A percentile compares a stretch with the other conserved stretches of the same genome.
These are phyloP conservation scores for Boletus vermiculosoides DNA, from an alignment of 768 basidiomycete genomes.

Conservation along the genomic window DNA sequence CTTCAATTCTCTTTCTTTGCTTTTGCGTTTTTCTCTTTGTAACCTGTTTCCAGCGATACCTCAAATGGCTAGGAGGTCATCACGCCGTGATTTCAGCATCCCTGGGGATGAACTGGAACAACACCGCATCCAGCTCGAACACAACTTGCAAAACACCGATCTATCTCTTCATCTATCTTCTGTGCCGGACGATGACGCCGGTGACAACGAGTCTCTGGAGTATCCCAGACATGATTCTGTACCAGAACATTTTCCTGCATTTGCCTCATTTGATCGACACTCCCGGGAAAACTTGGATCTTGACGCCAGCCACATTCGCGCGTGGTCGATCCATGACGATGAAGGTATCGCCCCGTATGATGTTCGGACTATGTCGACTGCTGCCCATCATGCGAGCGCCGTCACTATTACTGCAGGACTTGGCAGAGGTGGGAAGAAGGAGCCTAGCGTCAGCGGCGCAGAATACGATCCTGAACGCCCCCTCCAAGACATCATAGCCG, in stretches of 20 bases:
- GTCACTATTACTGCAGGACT: constrained; percentile 85
- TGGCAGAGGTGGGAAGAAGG: constrained; percentile 46
- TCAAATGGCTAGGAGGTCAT: constrained; percentile 27
- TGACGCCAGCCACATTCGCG: constrained; percentile 49
- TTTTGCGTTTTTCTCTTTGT: constrained; percentile 18
- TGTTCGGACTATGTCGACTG: constrained; percentile 74
- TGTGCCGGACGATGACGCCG: constrained; percentile 39
- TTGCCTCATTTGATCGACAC: constrained; percentile 58
- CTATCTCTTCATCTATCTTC: constrained; percentile 70
- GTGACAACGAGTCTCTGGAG: constrained; percentile 56
- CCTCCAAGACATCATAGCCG: constrained; percentile 67
- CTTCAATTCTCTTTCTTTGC: constrained; percentile 8
- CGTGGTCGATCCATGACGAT: constrained; percentile 65
- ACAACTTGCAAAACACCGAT: constrained; percentile 72
- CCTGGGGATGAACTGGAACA: constrained; percentile 73
- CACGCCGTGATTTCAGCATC: constrained; percentile 51
- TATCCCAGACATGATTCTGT: constrained; percentile 68
- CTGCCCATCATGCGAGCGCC: constrained; percentile 86
- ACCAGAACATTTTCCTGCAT: constrained; percentile 55
- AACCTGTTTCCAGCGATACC: constrained; percentile 16
- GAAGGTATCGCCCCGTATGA: constrained; percentile 67
- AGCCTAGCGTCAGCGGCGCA: constrained; percentile 65
- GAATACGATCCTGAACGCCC: constrained; percentile 88
- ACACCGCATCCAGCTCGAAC: constrained; percentile 73
- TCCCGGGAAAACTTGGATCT: constrained; percentile 57